Base-by-base conservation (phyloP, 148 eudicot species). In the Camellia sinensis region DNA sequence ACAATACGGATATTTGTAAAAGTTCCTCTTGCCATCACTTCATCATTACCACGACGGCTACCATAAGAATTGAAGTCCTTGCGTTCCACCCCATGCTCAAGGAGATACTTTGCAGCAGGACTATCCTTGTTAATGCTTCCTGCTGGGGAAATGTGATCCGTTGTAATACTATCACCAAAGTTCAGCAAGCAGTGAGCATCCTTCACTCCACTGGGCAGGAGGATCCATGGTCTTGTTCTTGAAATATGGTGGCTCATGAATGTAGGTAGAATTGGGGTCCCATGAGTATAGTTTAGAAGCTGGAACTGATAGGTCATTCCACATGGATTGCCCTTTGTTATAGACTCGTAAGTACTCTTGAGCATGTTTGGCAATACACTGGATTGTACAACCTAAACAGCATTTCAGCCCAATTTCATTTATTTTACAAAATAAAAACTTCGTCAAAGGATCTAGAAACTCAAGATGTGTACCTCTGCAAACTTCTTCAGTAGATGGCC, bases 211-310 rank as follows among this genome's bases (percentile, higher is more conserved):
- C 21, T 48, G 6, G 78, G 78, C 4, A 41, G 46, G 67, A 54
- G 78, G 78, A 10, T 11, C 29, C 66, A 54, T 74, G 50, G 21
- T 54, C 78, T 57, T 74, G 66, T 41, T 41, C 17, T 56, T 52
- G 41, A 74, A 74, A 13, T 3, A 74, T 21, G 78, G 78, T 56
- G 78, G 78, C 78, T 74, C 67, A 1, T 74, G 37, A 54, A 74
- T 74, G 67, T 74, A 74, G 40, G 78, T 74, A 3, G 78, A 74
- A 15, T 21, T 11, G 7, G 64, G 78, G 66, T 74, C 78, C 78
- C 78, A 74, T 14, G 29, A 50, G 14, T 74, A 74, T n/a, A 74
- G 77, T 3, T 50, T 57, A 18, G 66, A 6, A 4, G 65, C 14
- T 13, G 78, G 78, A 15, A 59, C 66, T 0, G 78, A 29, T 74